Conservation (phyloP, 2,329 filamentous ascomycete species). For the Hypoxylon sp. region DNA sequence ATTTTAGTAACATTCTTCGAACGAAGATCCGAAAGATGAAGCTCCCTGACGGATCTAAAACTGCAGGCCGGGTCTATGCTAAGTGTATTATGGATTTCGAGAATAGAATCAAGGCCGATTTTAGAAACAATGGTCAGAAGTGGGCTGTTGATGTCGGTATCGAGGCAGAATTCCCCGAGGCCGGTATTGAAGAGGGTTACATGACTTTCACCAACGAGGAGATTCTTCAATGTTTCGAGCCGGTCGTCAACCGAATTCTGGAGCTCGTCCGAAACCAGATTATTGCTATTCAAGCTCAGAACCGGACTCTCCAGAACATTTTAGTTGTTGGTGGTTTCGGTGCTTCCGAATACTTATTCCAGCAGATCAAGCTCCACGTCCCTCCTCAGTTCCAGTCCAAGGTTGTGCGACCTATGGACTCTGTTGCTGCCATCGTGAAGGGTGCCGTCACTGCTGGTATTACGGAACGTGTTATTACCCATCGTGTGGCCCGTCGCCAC, state of each 20-base stretch:
- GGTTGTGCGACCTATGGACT: slow-evolving; percentile 98
- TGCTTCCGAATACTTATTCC: slow-evolving; percentile 98
- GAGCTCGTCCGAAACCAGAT: slow-evolving; percentile 98
- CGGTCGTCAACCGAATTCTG: slow-evolving; percentile 95
- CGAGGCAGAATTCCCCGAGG: slow-evolving; percentile 97
- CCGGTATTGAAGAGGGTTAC: slow-evolving; percentile 97
- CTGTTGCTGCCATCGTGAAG: slow-evolving; percentile 97
- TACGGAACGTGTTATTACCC: slow-evolving; percentile 95
- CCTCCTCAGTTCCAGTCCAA: slow-evolving; percentile 98
- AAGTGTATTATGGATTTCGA: slow-evolving; percentile 99
- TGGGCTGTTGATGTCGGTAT: slow-evolving; percentile 99
- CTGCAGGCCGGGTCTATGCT: slow-evolving; percentile 96
- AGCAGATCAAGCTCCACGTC: slow-evolving; percentile 98
- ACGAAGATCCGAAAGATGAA: slow-evolving; percentile 99
- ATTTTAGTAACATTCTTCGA: slow-evolving; percentile 97
- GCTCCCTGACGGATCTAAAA: slow-evolving; percentile 94
- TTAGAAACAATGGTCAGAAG: slow-evolving; percentile 98
- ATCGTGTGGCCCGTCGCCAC: slow-evolving; percentile 95
- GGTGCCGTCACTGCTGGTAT: slow-evolving; percentile 98
- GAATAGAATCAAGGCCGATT: slow-evolving; percentile 99
- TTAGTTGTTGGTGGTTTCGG: slow-evolving; percentile 98
- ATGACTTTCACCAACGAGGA: slow-evolving; percentile 99
- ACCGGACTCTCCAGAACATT: slow-evolving; percentile 93
- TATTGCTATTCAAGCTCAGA: slow-evolving; percentile 98
- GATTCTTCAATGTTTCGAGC: slow-evolving; percentile 98